phyloP scores from a whole-genome alignment of 768 basidiomycete genomes.

The Lentinula boryana region DNA sequence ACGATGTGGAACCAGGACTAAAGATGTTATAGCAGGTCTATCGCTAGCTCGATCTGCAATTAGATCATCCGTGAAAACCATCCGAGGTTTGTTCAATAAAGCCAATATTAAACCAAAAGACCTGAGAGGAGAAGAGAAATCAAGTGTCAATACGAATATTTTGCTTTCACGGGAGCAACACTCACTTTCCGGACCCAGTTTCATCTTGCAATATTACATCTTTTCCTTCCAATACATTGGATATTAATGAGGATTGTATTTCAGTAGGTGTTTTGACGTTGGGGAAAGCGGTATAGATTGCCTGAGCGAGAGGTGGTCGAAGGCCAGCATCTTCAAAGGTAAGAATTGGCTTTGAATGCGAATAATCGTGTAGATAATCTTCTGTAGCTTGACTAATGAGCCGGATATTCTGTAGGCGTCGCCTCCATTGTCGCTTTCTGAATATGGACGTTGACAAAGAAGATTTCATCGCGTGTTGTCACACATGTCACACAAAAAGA shows the following conservation, averaged over 20 bases:
- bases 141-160: neutral
- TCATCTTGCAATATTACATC: slow-evolving; percentile 64
- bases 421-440: neutral
- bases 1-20: slow-evolving; percentile 67
- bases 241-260: slow-evolving; percentile 56
- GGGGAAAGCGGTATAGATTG: slow-evolving; percentile 57
- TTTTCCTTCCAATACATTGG: slow-evolving; percentile 47
- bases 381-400: slow-evolving; percentile 20
- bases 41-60: slow-evolving; percentile 12
- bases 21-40: slow-evolving; percentile 36
- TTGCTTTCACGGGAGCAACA: slow-evolving; percentile 10
- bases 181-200: slow-evolving; percentile 81
- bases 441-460: neutral
- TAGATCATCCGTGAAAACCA: slow-evolving; percentile 9
- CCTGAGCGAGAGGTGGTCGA: slow-evolving; percentile 37
- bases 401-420: slow-evolving; percentile 9
- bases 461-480: slow-evolving; percentile 21
- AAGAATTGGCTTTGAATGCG: neutral
- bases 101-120: slow-evolving; percentile 69
- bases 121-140: slow-evolving; percentile 30
- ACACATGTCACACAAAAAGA: neutral
- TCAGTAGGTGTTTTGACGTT: slow-evolving; percentile 50
- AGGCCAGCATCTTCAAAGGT: slow-evolving; percentile 53
- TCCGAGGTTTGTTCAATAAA: slow-evolving; percentile 51
- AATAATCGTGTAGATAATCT: slow-evolving; percentile 10